Evolutionary conservation across 164 flowering plant genomes (phyloP).

Genomic region (Liquidambar formosana): DNA sequence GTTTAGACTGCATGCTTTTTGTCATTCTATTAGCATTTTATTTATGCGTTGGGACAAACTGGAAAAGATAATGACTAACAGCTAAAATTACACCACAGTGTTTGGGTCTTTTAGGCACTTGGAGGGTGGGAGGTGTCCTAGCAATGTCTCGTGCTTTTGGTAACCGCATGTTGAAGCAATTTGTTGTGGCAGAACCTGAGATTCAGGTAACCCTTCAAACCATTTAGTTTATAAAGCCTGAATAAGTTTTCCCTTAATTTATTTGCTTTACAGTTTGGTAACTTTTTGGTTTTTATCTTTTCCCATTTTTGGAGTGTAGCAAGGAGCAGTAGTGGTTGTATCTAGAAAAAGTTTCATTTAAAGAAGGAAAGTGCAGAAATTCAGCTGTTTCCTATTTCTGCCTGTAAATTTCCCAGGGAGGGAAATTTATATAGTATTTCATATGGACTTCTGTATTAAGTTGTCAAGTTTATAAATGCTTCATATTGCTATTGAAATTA

Average conservation of each 20-base stretch:
- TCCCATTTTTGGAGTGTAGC: neutral
- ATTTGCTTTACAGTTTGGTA: neutral
- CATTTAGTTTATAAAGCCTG: neutral
- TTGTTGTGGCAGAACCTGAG: conserved; percentile 97
- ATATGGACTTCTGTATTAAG: too few relatives aligned
- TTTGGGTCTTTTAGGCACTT: conserved; percentile 63
- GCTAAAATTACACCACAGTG: neutral
- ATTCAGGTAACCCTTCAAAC: conserved; percentile 66
- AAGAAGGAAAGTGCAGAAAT: neutral
- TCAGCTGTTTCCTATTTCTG: neutral
- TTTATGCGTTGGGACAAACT: neutral
- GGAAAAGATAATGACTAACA: neutral
- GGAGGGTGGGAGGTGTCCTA: conserved; percentile 98
- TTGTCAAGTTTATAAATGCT: too few relatives aligned
- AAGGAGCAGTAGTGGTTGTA: neutral
- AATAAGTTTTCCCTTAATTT: neutral
- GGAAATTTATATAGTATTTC: neutral
- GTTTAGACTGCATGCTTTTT: neutral
- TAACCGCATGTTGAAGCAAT: conserved; percentile 90
- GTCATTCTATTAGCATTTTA: neutral
- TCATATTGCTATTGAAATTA: too few relatives aligned
- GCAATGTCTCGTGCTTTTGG: conserved; percentile 99
- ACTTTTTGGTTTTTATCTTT: neutral
- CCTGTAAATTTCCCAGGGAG: neutral
- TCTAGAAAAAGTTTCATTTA: neutral